Evolutionary conservation across 192 early-diverging fungal genomes (phyloP), one percentile per base, ranked within the genome.

Genomic region (Dispira simplex): DNA sequence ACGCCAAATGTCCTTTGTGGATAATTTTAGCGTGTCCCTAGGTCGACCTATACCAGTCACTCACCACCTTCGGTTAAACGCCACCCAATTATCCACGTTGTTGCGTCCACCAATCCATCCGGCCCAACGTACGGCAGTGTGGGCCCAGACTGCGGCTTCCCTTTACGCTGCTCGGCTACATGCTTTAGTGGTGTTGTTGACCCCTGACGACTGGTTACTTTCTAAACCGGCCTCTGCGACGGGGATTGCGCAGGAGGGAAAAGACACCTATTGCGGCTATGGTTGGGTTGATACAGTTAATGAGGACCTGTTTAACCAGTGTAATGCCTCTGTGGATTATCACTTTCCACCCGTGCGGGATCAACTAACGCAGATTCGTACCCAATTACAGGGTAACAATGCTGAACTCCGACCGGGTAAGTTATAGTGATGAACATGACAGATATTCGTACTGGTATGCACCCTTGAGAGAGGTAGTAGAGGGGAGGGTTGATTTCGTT

Each of bases 321-420:
- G 85, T 64, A 71, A 75, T 64, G 73, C 75, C 18, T 79, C 85
- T 14, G 88, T 87, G 0, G 89, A 90, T 62, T 83, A 89, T 52
- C 89, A 90, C 74, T 89, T 89, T 70, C 71, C 84, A 9, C 70
- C 77, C 45, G 72, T 90, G 45, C 82, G 84, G 47, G 70, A 72
- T 2, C 89, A 90, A 68, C 57, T 89, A 43, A 65, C 74, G 45
- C 67, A 67, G 10, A 71, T 88, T 44, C 74, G 79, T 64, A 67
- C 74, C 0, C 75, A 81, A 32, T 77, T 83, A 44, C 65, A 68
- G 21, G 59, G 66, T 23, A 67, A 67, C 43, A 72, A 5, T 6
- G 58, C 10, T 20, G 60, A 66, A 8, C 13, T 78, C 1, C 60
- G 53, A 11, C 63, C 66, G 70, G 83, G 85, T 39, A 39, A 39